Base-by-base conservation (phyloP, 345 rosid genomes). In the Eutrema yunnanense region DNA sequence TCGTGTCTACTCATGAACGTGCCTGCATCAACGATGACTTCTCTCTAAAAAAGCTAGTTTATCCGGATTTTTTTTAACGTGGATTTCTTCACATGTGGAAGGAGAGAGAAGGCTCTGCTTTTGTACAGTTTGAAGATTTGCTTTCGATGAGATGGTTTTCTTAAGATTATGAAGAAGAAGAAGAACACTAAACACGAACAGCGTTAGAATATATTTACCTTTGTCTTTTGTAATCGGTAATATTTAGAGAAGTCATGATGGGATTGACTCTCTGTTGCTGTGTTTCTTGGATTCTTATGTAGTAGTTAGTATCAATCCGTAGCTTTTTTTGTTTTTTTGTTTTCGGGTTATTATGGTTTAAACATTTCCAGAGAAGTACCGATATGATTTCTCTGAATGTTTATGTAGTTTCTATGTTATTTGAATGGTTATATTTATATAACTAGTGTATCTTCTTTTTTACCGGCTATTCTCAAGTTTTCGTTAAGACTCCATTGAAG, bases 1-100 rank as follows among this genome's bases (percentile, higher is more conserved):
- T 30, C 77, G 89, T n/a, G 81, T 92, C 83, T 86, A 72, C 72
- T 78, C 81, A 69, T 92, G 83, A 83, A 32, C 62, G 2, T 43
- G 10, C 38, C 61, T 48, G 42, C 72, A 48, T 49, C 73, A 67
- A 76, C 68, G 61, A 36, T 36, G 73, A 66, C 60, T 19, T 72
- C 69, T 66, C 73, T 72, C 67, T 59, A 1, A 14, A 51, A 50
- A 42, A 65, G 66, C 60, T 73, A 19, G 27, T 61, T 61, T 61
- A 73, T 78, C 81, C 78, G 69, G 38, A 62, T 12, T 57, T 66
- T 22, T 53, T 73, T 72, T 71, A 59, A 55, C 75, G 58, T 54
- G 71, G 81, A 60, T 62, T 73, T 30, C 75, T 77, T 77, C 67
- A 59, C 50, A 37, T n/a, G 47, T 55, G 66, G 67, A 65, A 36